These are phyloP conservation scores for Somion occarium DNA, from an alignment of 1,284 basidiomycete genomes.

Conservation along the genomic window DNA sequence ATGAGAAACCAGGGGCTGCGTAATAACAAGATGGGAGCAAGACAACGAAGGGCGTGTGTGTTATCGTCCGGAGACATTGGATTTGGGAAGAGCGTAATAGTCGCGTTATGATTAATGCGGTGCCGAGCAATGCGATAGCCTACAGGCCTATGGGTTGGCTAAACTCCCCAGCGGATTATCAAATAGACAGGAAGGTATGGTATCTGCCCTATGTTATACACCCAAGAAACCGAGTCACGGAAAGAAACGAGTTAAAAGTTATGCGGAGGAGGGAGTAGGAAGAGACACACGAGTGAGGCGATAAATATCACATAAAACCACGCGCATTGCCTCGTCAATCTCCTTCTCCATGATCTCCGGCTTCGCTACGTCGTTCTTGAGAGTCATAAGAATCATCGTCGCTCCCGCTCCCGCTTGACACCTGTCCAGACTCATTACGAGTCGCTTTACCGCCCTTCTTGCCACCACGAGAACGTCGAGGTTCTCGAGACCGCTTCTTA, in stretches of 20 bases:
- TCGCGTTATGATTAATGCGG: slow-evolving; percentile 3
- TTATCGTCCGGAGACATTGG: neutral
- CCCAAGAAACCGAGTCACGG: neutral
- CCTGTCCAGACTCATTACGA: slow-evolving; percentile 21
- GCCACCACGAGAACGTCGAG: slow-evolving; percentile 19
- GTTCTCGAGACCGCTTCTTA: slow-evolving; percentile 34
- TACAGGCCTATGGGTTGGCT: neutral
- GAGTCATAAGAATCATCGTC: slow-evolving; percentile 30
- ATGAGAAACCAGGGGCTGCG: neutral
- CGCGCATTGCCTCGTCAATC: slow-evolving; percentile 12
- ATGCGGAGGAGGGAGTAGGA: slow-evolving; percentile 1
- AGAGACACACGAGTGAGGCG: neutral
- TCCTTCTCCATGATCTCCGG: slow-evolving; percentile 23
- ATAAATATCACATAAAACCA: neutral
- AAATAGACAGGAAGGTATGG: neutral
- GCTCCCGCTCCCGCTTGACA: slow-evolving; percentile 28
- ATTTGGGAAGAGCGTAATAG: neutral
- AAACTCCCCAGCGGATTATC: neutral
- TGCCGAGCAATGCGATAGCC: neutral
- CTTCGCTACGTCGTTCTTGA: slow-evolving; percentile 28
- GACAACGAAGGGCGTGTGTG: neutral
- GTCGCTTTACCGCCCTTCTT: slow-evolving; percentile 11
- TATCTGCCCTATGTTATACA: slow-evolving; percentile 7
- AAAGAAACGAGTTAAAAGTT: slow-evolving; percentile 1
- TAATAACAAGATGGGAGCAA: neutral